phyloP scores from a whole-genome alignment of 257 asterid species.

The Solanum chmielewskii region DNA sequence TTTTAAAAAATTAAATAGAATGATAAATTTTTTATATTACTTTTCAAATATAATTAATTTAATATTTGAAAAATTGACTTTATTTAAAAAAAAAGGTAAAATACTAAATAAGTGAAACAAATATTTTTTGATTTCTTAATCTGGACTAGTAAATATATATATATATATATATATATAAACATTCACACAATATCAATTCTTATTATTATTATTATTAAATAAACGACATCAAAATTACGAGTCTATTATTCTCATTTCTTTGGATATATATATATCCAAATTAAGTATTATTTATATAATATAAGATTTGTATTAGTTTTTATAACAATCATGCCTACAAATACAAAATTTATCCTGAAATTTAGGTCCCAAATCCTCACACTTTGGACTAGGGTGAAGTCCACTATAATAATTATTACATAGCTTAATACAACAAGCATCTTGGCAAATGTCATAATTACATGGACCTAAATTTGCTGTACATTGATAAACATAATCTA shows the following conservation, averaged over 20 bases:
- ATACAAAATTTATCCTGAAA: background rate
- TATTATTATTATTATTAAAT: too few relatives aligned
- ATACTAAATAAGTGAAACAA: too few relatives aligned
- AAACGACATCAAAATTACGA: background rate
- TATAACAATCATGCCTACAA: conserved; percentile 1
- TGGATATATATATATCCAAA: background rate
- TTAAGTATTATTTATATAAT: background rate
- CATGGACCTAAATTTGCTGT: background rate
- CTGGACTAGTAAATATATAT: too few relatives aligned
- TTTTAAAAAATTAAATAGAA: too few relatives aligned
- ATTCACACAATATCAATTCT: too few relatives aligned
- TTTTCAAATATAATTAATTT: too few relatives aligned
- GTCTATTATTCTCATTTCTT: background rate
- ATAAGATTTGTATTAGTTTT: background rate
- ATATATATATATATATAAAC: too few relatives aligned
- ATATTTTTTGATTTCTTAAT: too few relatives aligned
- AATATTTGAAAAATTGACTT: too few relatives aligned
- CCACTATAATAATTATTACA: background rate
- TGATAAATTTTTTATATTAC: too few relatives aligned
- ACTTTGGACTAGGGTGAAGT: background rate
- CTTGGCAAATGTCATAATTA: background rate
- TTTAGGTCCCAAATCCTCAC: background rate
- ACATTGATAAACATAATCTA: background rate
- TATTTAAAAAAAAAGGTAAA: too few relatives aligned
- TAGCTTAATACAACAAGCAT: background rate